Base-by-base conservation (phyloP, 257 asterid genomes). In the Solanum paucissectum region DNA sequence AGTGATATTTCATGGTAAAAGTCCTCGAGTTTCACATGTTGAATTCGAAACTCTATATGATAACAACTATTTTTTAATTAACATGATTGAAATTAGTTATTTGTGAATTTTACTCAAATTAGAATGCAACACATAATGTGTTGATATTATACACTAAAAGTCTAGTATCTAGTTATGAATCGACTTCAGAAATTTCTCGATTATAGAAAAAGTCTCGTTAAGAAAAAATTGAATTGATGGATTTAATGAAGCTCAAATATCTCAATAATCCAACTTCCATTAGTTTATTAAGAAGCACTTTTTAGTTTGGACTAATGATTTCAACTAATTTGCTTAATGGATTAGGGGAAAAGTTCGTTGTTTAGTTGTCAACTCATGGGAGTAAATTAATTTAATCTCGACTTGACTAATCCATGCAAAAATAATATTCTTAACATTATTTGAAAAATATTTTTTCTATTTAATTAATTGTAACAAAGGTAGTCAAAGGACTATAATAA, bases 321-420 rank as follows among this genome's bases (percentile, higher is more conserved):
- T 74, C 52, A 74, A 74, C 83, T 74, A 74, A 74, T 84, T 36
- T 83, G 58, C 58, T 8, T 86, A 92, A 92, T 94, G 96, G 94
- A 90, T 92, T 93, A 91, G 96, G 92, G 93, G 84, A 64, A 90
- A 84, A 74, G 68, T 29, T 85, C 68, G 89, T 87, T 92, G 89
- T 89, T 87, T 90, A 84, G 94, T 92, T 92, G 93, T 90, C 93
- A 87, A 89, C 88, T 91, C 87, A 74, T 88, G 83, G 89, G 25
- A 77, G 64, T 38, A 74, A 88, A 73, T 21, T 38, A 69, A 88
- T 46, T 37, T 44, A 79, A 27, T 6, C 29, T 46, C n/a, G 42
- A 29, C 29, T 81, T 81, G 85, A 29, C 69, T 82, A 64, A 82
- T 82, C 69, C 69, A 81, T 29, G 68, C 85, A 49, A 82, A 82